Evolutionary conservation across 2,329 filamentous ascomycete genomes (phyloP).

Genomic region (Drechslerella coelobrocha): DNA sequence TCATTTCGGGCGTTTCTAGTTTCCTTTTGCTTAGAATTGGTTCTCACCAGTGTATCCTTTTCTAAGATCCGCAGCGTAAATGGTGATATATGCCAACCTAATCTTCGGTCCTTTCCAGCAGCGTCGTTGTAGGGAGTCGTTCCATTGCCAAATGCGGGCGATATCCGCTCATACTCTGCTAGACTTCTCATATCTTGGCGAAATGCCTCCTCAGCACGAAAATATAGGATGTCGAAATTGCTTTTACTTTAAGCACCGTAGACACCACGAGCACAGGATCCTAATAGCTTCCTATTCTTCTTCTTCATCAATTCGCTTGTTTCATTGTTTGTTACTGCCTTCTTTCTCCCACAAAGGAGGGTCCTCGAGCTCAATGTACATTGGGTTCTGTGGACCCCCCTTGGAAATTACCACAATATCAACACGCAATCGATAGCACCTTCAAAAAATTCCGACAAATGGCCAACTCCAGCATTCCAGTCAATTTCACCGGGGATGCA

Average conservation of each 20-base stretch:
- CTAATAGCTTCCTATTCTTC: too few relatives aligned
- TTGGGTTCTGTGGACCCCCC: not conserved
- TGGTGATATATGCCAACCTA: slow-evolving; percentile 1
- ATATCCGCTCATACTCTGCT: slow-evolving; percentile 38
- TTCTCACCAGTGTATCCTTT: too few relatives aligned
- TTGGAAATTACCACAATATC: not conserved
- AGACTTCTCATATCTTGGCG: slow-evolving; percentile 9
- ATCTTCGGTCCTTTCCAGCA: slow-evolving; percentile 22
- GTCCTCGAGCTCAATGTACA: not conserved
- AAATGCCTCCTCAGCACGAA: slow-evolving; percentile 25
- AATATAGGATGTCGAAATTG: not conserved
- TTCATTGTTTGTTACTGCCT: too few relatives aligned
- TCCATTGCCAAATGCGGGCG: slow-evolving; percentile 47
- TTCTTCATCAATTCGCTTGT: too few relatives aligned
- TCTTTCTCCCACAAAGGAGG: too few relatives aligned
- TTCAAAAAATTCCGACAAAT: too few relatives aligned
- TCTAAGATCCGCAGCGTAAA: slow-evolving; percentile 15
- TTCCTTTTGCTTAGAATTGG: too few relatives aligned
- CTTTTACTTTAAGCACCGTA: too few relatives aligned
- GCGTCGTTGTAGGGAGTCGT: slow-evolving; percentile 1
- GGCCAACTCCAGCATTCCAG: too few relatives aligned
- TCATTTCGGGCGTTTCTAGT: not conserved
- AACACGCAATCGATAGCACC: too few relatives aligned
- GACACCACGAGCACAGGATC: too few relatives aligned
- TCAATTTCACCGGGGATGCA: too few relatives aligned